A percentile compares a stretch with the other conserved stretches of the same genome.
Conservation (phyloP, 768 basidiomycete species). For the Dioszegia aurantiaca region DNA sequence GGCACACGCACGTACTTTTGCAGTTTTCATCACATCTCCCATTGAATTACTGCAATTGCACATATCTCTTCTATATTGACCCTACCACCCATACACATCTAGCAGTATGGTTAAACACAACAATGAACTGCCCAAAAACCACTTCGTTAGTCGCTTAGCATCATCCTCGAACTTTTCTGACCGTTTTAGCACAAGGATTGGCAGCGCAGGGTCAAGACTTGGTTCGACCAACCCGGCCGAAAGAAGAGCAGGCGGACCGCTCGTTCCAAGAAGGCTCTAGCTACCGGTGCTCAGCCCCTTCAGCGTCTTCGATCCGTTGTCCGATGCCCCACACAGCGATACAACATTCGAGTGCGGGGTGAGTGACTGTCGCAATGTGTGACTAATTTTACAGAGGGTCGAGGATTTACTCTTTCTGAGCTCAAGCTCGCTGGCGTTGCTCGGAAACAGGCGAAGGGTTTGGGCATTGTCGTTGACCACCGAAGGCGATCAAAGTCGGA, state of each 20-base stretch:
- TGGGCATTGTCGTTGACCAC: slow-evolving; percentile 96
- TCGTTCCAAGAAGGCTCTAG: slow-evolving; percentile 83
- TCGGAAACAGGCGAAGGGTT: slow-evolving; percentile 83
- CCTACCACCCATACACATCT: slow-evolving; percentile 1
- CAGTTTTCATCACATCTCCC: no score
- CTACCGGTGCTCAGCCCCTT: slow-evolving; percentile 87
- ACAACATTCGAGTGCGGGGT: slow-evolving; percentile 95
- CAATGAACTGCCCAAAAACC: slow-evolving; percentile 49
- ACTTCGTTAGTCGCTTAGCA: slow-evolving; percentile 35
- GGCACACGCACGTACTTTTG: no score
- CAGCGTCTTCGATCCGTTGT: slow-evolving; percentile 92
- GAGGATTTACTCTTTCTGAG: slow-evolving; percentile 91
- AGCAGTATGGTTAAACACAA: slow-evolving; percentile 49
- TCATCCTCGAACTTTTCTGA: background rate
- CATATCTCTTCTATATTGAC: no score
- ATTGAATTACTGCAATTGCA: no score
- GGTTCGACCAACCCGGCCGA: slow-evolving; percentile 97
- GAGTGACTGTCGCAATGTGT: slow-evolving; percentile 15
- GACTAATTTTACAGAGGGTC: slow-evolving; percentile 58
- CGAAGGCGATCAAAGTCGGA: slow-evolving; percentile 92
- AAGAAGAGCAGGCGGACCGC: slow-evolving; percentile 92
- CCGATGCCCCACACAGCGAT: slow-evolving; percentile 90
- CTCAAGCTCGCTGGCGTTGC: slow-evolving; percentile 94
- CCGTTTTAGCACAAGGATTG: slow-evolving; percentile 93
- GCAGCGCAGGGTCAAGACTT: slow-evolving; percentile 60